Base-by-base conservation (phyloP, 2,329 filamentous ascomycete species). In the Teratosphaeria gauchensis region DNA sequence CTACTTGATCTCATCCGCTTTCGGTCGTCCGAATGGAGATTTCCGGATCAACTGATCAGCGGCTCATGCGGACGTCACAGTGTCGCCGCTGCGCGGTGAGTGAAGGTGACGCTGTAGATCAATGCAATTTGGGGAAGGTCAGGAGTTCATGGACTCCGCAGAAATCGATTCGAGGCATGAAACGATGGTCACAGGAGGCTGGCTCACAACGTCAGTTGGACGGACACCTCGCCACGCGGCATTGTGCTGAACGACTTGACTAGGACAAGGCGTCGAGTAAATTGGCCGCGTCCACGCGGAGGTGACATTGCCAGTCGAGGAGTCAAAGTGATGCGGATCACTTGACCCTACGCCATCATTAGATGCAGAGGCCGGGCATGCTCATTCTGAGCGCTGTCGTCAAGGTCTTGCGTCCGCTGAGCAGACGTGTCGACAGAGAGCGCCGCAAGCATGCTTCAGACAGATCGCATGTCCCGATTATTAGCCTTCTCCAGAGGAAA, bases 281-380 rank as follows among this genome's bases (percentile, higher is more conserved):
- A 16, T 16, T 14, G 35, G 35, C 35, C n/a, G 35, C 11, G 11
- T 12, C 14, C 12, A 16, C 35, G 14, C n/a, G 35, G 35, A 5
- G 12, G 14, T 16, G 35, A 42, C 35, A 42, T 42, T 16, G n/a
- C n/a, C 35, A 16, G 58, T 14, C 67, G 64, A 12, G 54, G 59
- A 0, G 51, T 59, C 21, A 62, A 62, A 3, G 57, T 64, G 6
- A 28, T 28, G 24, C 24, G 24, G 60, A 73, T 71, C 71, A 71
- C 65, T 88, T 88, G 3, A 82, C 85, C 28, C 80, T 82, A 12
- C 90, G 96, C 74, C 96, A 91, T 70, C 86, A 90, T 70, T 80
- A 82, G 56, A 28, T 28, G 81, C 88, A 48, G 95, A 80, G 80
- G 62, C 83, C 83, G 4, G 88, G 89, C 55, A 76, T 80, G 60